phyloP scores from a whole-genome alignment of 306 rosid genomes.

The Adenanthera pavonina region DNA sequence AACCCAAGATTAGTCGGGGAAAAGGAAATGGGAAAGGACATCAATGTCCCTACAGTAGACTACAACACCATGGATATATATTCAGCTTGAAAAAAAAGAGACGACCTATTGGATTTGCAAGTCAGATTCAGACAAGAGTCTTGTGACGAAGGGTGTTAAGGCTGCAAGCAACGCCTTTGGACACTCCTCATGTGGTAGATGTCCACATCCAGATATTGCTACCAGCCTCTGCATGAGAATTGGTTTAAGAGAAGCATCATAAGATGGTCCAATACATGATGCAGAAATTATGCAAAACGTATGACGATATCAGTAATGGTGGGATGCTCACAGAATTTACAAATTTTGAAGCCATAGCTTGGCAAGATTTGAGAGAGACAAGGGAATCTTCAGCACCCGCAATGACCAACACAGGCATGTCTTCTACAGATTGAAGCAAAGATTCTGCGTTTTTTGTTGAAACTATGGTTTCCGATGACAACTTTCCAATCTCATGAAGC shows the following conservation, averaged over 20 bases:
- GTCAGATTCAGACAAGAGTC: conserved; percentile 57
- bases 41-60: conserved; percentile 31
- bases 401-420: conserved; percentile 73
- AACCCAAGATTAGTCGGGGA: not conserved
- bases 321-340: conserved; percentile 71
- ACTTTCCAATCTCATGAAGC: conserved; percentile 90
- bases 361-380: conserved; percentile 77
- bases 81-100: conserved; percentile 29
- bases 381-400: conserved; percentile 85
- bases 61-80: conserved; percentile 40
- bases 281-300: not conserved
- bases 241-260: conserved; percentile 27
- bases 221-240: conserved; percentile 75
- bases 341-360: conserved; percentile 85
- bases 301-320: not conserved
- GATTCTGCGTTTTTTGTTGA: conserved; percentile 65
- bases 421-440: conserved; percentile 70
- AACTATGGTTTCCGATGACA: conserved; percentile 76
- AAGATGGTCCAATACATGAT: not conserved
- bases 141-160: conserved; percentile 73
- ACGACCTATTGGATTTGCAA: conserved; percentile 40
- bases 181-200: conserved; percentile 97
- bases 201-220: conserved; percentile 90
- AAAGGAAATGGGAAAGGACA: not conserved
- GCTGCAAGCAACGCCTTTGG: conserved; percentile 93